A percentile compares a stretch with the other conserved stretches of the same genome.
Conservation (phyloP, 2,329 filamentous ascomycete genomes). For the Aspergillus flavus region DNA sequence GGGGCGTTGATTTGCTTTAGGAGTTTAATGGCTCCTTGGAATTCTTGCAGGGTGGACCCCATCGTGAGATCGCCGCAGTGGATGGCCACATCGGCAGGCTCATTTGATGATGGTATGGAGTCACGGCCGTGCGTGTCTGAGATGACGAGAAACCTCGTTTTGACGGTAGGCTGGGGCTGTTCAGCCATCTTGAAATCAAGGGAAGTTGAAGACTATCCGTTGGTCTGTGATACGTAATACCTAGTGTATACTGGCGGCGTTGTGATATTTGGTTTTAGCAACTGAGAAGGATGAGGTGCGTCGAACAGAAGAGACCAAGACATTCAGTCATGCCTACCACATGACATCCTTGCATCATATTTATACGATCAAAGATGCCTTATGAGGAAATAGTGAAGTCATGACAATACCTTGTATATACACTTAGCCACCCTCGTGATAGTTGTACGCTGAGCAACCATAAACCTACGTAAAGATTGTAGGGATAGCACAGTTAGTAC, state of each 20-base stretch:
- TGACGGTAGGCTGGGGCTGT: constrained; percentile 27
- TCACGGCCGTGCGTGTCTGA: constrained; percentile 50
- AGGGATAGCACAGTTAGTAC: too few relatives aligned
- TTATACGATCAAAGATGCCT: too few relatives aligned
- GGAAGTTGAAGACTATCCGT: background rate
- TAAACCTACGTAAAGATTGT: too few relatives aligned
- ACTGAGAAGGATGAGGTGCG: background rate
- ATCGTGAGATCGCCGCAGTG: constrained; percentile 59
- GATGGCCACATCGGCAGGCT: constrained; percentile 51
- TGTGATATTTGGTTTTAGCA: background rate
- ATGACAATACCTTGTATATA: rapidly evolving
- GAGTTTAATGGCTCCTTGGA: constrained; percentile 44
- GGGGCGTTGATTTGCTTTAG: constrained; percentile 50
- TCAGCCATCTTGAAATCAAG: background rate
- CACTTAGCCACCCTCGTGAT: too few relatives aligned
- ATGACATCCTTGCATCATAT: background rate
- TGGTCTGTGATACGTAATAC: background rate
- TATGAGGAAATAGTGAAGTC: background rate
- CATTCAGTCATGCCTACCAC: background rate
- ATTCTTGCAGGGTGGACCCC: constrained; percentile 46
- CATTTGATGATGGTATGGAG: constrained; percentile 28
- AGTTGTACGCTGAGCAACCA: too few relatives aligned
- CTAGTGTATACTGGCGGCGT: too few relatives aligned
- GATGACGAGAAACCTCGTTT: constrained; percentile 48
- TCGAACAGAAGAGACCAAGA: background rate